phyloP scores from a whole-genome alignment of 1,139 yeast genomes.

The Spathaspora sp. region DNA sequence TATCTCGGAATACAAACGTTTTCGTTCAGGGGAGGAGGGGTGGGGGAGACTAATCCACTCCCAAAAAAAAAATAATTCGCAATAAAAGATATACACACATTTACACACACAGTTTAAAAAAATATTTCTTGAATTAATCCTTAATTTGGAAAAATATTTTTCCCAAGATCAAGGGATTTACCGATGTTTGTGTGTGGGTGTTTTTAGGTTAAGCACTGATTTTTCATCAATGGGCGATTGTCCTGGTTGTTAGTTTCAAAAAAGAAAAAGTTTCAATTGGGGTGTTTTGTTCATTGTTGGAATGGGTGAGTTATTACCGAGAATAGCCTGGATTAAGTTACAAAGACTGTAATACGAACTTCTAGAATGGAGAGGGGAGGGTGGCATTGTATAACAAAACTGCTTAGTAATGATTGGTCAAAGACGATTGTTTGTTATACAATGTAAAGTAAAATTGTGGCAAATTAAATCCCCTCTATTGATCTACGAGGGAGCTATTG shows the following conservation, averaged over 20 bases:
- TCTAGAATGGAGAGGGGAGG: not conserved
- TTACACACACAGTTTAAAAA: not conserved
- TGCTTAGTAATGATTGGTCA: too few species aligned
- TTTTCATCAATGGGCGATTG: not conserved
- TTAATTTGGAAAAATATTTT: not conserved
- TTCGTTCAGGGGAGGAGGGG: not conserved
- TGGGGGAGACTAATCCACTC: not conserved
- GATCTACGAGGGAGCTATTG: too few species aligned
- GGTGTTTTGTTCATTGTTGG: not conserved
- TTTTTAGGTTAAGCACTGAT: not conserved
- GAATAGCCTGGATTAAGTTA: not conserved
- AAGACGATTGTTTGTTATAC: too few species aligned
- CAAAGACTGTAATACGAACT: not conserved
- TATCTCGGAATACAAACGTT: constrained; percentile 1
- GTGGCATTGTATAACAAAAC: too few species aligned
- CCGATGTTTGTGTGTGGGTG: not conserved
- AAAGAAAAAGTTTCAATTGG: too few species aligned
- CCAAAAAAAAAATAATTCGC: not conserved
- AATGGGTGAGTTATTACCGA: not conserved
- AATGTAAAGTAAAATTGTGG: too few species aligned
- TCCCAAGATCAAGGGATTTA: not conserved
- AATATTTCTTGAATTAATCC: not conserved
- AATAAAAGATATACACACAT: too few species aligned
- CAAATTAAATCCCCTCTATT: too few species aligned
- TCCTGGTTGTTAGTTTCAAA: too few species aligned